Conservation (phyloP, 1,284 basidiomycete species). For the Thecaphora frezii region DNA sequence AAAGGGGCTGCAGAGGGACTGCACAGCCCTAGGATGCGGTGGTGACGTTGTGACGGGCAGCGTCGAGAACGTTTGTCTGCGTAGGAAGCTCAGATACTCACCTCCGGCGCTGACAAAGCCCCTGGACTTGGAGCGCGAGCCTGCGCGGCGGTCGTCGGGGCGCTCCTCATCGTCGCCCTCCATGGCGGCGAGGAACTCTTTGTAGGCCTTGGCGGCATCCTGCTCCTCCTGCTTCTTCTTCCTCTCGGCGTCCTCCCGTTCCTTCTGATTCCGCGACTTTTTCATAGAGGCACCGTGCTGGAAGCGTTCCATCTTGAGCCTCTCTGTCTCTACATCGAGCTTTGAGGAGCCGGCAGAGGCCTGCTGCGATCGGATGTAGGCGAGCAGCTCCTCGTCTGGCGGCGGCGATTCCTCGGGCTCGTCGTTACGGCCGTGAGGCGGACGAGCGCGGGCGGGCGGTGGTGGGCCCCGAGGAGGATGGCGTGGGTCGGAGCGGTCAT, state of each 20-base stretch:
- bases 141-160: not conserved
- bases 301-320: constrained; percentile 26
- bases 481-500: too few species aligned
- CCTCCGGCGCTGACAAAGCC: constrained; percentile 43
- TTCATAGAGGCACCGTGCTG: constrained; percentile 26
- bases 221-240: constrained; percentile 40
- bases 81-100: too few species aligned
- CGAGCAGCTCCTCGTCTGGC: constrained; percentile 25
- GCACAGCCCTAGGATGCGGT: too few species aligned
- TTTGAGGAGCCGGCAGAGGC: constrained; percentile 1
- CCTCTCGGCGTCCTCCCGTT: constrained; percentile 43
- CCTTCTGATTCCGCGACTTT: constrained; percentile 41
- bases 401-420: constrained; percentile 13
- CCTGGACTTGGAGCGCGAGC: constrained; percentile 2
- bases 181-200: constrained; percentile 47
- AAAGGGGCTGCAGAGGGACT: too few species aligned
- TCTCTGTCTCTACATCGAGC: constrained; percentile 12
- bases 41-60: too few species aligned
- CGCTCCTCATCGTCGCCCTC: constrained; percentile 8
- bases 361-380: constrained; percentile 24
- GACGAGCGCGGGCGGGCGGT: too few species aligned
- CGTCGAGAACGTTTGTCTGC: too few species aligned
- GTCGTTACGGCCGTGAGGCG: constrained; percentile 1
- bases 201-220: constrained; percentile 40
- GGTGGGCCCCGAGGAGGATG: too few species aligned